Base-by-base conservation (phyloP, 2,329 filamentous ascomycete genomes). In the Teratosphaeria zuluensis region DNA sequence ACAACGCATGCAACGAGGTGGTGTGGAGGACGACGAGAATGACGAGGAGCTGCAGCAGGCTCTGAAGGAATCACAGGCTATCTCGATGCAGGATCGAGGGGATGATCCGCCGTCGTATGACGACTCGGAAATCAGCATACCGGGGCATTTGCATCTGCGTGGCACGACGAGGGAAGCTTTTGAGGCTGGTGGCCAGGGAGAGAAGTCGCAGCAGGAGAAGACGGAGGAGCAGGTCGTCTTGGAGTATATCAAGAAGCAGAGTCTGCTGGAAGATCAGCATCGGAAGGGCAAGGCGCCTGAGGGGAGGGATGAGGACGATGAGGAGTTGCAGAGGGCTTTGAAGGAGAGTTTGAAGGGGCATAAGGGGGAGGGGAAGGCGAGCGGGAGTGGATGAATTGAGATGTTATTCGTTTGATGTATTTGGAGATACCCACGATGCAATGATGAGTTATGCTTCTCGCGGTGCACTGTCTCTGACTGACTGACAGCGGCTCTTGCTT, bases 161-260 rank as follows among this genome's bases (percentile, higher is more conserved):
- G 68, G 68, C 19, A 68, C 68, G 4, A 69, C 67, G 7, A 58
- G 62, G 58, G 62, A 61, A 32, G 61, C 65, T 16, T 69, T 62
- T 35, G 63, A 58, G 38, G 21, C 42, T 11, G 12, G 28, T 28
- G 42, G 52, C 54, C n/a, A 58, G 28, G 58, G 59, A 33, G 67
- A 69, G 65, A 67, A 63, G 60, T 63, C 58, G 4, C 60, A 64
- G 65, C 70, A 69, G 66, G 70, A 72, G 70, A 70, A 56, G 78
- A 81, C 30, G 72, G 88, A 91, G 68, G 87, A 92, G 69, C 83
- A 90, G 58, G 84, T 88, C 59, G 82, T 91, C 8, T 72, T 92
- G 69, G 87, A 90, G 66, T 90, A 89, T 71, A 80, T 90, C 48
- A 88, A 87, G 78, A 87, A 85, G 75, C 87, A 91, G 75, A 90